Base-by-base conservation (phyloP, 1,139 yeast species). In the Protomyces macrosporus region DNA sequence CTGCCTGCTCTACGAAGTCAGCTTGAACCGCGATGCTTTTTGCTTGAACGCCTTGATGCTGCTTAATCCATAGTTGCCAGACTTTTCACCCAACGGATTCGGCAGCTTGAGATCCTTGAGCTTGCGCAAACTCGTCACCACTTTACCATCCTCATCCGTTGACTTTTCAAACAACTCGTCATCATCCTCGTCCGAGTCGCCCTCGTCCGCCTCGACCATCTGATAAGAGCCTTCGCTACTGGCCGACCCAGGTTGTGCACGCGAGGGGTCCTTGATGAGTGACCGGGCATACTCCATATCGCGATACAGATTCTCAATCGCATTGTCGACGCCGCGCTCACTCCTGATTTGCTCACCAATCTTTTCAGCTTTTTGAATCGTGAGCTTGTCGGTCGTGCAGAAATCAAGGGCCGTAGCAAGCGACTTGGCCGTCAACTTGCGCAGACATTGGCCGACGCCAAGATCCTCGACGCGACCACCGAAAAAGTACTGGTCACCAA, bases 401-500 rank as follows among this genome's bases (percentile, higher is more conserved):
- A 84, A 84, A 68, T 77, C 79, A 56, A 91, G 75, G 0, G 96
- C 96, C 66, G 83, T 82, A 2, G 87, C 75, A 65, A 91, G 77
- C 0, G 84, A 78, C 65, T 81, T 80, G 33, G 82, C 81, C 67
- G 87, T 89, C 70, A 91, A 79, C 70, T 87, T 86, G 72, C 80
- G 83, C 67, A 91, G 75, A 1, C 83, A 81, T 6, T 90, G 70
- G 3, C 98, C 98, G n/a, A 84, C 95, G 0, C 97, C 97, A 60
- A 89, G 78, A 68, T 90, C 97, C 70, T 90, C 96, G 5, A 93
- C 85, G 66, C 97, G 79, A 35, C 82, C 79, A 0, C 96, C 97
- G 74, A 88, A 91, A 73, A 91, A 91, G 73, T 88, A 90, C 74
- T 91, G 98, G 74, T 91, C 98, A 0, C 97, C 98, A 75, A 91